These are phyloP conservation scores for Tephrocybe sp. DNA, from an alignment of 768 basidiomycete species.

Conservation along the genomic window DNA sequence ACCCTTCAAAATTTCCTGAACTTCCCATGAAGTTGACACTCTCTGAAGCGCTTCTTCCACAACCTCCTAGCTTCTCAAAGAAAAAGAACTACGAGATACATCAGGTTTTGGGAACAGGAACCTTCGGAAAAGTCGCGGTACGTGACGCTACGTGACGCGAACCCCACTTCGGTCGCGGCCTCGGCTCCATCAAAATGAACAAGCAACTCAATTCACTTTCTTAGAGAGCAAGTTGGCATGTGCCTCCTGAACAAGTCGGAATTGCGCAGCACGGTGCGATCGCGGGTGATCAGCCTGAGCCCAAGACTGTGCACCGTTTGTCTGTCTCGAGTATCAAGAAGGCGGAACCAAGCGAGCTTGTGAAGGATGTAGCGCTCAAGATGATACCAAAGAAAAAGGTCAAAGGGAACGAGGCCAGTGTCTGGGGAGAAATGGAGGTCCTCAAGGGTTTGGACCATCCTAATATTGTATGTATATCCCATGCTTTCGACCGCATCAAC, in stretches of 20 bases:
- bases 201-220: neutral
- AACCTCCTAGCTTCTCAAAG: conserved; percentile 84
- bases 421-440: conserved; percentile 94
- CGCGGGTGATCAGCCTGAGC: conserved; percentile 27
- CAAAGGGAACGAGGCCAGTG: conserved; percentile 84
- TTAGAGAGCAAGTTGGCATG: conserved; percentile 77
- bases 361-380: conserved; percentile 82
- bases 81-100: conserved; percentile 81
- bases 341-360: conserved; percentile 31
- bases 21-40: conserved; percentile 40
- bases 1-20: too few relatives aligned
- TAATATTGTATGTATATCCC: conserved; percentile 68
- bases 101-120: conserved; percentile 74
- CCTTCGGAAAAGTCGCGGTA: conserved; percentile 91
- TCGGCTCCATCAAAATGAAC: neutral
- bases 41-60: conserved; percentile 68
- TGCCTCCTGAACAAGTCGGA: conserved; percentile 58
- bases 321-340: conserved; percentile 19
- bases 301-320: conserved; percentile 15
- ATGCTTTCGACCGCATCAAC: neutral
- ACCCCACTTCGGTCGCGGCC: neutral
- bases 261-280: conserved; percentile 61
- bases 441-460: conserved; percentile 87
- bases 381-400: conserved; percentile 96
- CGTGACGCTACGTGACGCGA: conserved; percentile 1